These are phyloP conservation scores for Torulaspora pretoriensis DNA, from an alignment of 1,139 yeast species.

Conservation along the genomic window DNA sequence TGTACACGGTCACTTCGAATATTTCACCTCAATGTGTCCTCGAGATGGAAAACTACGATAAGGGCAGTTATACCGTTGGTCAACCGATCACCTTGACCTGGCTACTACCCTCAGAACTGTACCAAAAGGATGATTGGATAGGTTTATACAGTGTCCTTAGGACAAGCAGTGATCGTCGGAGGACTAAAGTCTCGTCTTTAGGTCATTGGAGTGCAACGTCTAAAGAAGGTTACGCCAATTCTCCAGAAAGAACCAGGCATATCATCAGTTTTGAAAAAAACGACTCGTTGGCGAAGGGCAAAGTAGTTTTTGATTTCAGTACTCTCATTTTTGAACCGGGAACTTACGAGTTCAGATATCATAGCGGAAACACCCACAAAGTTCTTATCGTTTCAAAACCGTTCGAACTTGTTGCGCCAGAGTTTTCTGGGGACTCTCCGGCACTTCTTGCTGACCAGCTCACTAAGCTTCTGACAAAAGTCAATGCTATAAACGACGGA, in stretches of 20 bases:
- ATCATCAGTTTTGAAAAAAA: slow-evolving; percentile 31
- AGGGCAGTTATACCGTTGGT: slow-evolving; percentile 21
- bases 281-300: slow-evolving; percentile 43
- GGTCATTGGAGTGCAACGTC: slow-evolving; percentile 68
- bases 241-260: slow-evolving; percentile 18
- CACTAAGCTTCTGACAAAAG: slow-evolving; percentile 24
- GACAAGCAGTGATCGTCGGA: slow-evolving; percentile 54
- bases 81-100: slow-evolving; percentile 54
- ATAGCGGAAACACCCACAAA: slow-evolving; percentile 64
- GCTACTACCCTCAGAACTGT: slow-evolving; percentile 47
- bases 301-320: slow-evolving; percentile 48
- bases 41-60: slow-evolving; percentile 40
- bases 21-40: slow-evolving; percentile 31
- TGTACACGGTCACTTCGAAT: slow-evolving; percentile 24
- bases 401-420: slow-evolving; percentile 55
- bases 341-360: slow-evolving; percentile 72
- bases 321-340: slow-evolving; percentile 67
- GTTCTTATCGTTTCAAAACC: slow-evolving; percentile 66
- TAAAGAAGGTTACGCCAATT: slow-evolving; percentile 31
- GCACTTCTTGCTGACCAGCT: slow-evolving; percentile 22
- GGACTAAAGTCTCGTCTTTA: slow-evolving; percentile 58
- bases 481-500: slow-evolving; percentile 20
- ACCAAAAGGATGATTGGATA: slow-evolving; percentile 61
- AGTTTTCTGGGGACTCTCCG: slow-evolving; percentile 40
- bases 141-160: slow-evolving; percentile 68